Base-by-base conservation (phyloP, 176 grass and related monocot species). In the Tillandsia fasciculata region DNA sequence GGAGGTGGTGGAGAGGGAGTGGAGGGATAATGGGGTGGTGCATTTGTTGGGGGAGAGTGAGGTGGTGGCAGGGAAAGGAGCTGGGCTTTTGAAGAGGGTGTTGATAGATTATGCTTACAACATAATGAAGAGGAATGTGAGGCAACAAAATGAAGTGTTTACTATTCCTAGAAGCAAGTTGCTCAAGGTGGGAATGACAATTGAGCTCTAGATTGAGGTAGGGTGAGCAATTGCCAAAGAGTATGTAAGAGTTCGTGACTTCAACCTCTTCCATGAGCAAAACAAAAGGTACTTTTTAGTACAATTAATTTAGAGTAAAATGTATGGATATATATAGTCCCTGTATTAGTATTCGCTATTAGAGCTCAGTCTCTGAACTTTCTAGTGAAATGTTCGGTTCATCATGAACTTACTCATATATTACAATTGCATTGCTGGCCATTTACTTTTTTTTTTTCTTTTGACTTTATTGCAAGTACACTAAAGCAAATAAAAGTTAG, bases 131-230 rank as follows among this genome's bases (percentile, higher is more conserved):
- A 90, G 72, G 75, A 61, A 84, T 57, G 87, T 86, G 67, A 86
- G 91, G 77, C 85, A 90, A 66, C 87, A 96, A 66, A 84, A 83
- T 64, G 75, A 89, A 80, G 83, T 90, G n/a, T 86, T 95, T 71
- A 84, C 86, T 83, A 76, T 95, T 64, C 91, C 91, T 24, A 86
- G 83, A 80, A 85, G 84, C 48, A 87, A 80, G 59, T 84, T 95
- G 51, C 73, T 95, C 12, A 90, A 95, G 76, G 87, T 95, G 61
- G 91, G 91, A 61, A 61, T 61, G 56, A 61, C 56, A 0, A 61
- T 61, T 22, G 17, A 61, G 10, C 56, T 61, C 4, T 61, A 61
- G 20, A 61, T 9, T 15, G 8, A 22, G 56, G 9, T 1, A 14
- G 22, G 10, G 15, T 61, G 9, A 5, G 22, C 22, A 61, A 61